Base-by-base conservation (phyloP, 495 filamentous ascomycete genomes). In the Lentithecium fluviatile region DNA sequence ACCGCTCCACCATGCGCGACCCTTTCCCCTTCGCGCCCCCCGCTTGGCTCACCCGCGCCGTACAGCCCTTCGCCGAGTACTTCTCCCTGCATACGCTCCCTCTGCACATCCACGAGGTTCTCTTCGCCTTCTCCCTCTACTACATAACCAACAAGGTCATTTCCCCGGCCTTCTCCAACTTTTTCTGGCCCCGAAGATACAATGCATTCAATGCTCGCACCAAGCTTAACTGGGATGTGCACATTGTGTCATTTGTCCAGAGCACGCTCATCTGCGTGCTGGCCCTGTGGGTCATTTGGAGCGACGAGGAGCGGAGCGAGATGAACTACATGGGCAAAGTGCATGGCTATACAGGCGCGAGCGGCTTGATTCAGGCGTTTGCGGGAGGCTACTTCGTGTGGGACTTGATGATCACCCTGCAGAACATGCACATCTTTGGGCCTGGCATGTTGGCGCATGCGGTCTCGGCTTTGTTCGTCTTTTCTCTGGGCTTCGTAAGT, bases 311-410 rank as follows among this genome's bases (percentile, higher is more conserved):
- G 77, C 81, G 94, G 54, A 78, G 73, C 60, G 75, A 73, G 34
- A 92, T 93, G 86, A 80, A 82, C 56, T 82, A 80, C 73, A 76
- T 83, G 47, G 85, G 89, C 73, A 83, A 92, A n/a, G 80, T 97
- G 37, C 96, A 87, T 80, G 95, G 90, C 10, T 97, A 99, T 71
- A 91, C 88, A 11, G 89, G 90, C 10, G 82, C 78, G n/a, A 81
- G 80, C 19, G 92, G 89, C 24, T 79, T 97, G 75, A 84, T 96
- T 54, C 87, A 91, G 71, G 89, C 84, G 15, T 80, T 96, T 58
- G 94, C 91, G 0, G 79, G 83, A 1, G 94, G 95, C n/a, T 99
- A 99, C 73, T 99, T 99, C 66, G 69, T 97, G 63, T 99, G 93
- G 83, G 94, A 97, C 70, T 71, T 97, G 59, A 79, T 85, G 54